These are phyloP conservation scores for Helotiales sp. DNA, from an alignment of 2,329 filamentous ascomycete genomes.

Conservation along the genomic window DNA sequence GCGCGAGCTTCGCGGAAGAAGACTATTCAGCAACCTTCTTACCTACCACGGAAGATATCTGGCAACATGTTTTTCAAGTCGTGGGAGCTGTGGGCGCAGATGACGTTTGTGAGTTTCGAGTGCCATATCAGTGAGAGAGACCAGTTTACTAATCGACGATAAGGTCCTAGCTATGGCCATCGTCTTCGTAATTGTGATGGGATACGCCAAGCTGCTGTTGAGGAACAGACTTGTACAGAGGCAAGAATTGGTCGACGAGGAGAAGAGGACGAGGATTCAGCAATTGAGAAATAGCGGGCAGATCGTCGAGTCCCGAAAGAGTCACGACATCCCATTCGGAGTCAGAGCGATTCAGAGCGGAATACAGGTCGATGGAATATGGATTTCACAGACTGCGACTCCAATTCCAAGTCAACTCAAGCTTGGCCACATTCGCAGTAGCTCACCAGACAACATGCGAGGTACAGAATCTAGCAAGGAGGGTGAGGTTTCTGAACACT, in stretches of 20 bases:
- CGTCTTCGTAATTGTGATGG: slow-evolving; percentile 69
- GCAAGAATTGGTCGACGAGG: slow-evolving; percentile 68
- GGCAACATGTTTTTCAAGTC: slow-evolving; percentile 61
- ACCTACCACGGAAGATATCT: not conserved
- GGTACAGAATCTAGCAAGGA: slow-evolving; percentile 22
- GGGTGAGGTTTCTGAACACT: slow-evolving; percentile 9
- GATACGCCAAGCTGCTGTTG: slow-evolving; percentile 70
- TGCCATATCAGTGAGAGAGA: slow-evolving; percentile 31
- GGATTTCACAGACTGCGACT: slow-evolving; percentile 54
- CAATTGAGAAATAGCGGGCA: slow-evolving; percentile 60
- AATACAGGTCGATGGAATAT: slow-evolving; percentile 83
- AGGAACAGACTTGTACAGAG: slow-evolving; percentile 59
- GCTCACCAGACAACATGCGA: slow-evolving; percentile 24
- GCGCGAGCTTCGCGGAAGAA: too few species aligned
- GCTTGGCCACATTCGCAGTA: slow-evolving; percentile 22
- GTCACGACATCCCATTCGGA: slow-evolving; percentile 79
- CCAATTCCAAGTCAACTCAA: slow-evolving; percentile 36
- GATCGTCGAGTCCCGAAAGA: slow-evolving; percentile 40
- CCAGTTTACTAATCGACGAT: not conserved
- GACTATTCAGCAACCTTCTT: not conserved
- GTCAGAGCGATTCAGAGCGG: slow-evolving; percentile 84
- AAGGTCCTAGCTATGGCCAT: slow-evolving; percentile 78
- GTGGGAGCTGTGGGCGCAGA: slow-evolving; percentile 87
- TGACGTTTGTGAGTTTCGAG: slow-evolving; percentile 80
- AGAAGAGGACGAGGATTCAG: slow-evolving; percentile 60